Evolutionary conservation across 306 rosid species (phyloP).

Genomic region (Ceratonia siliqua): DNA sequence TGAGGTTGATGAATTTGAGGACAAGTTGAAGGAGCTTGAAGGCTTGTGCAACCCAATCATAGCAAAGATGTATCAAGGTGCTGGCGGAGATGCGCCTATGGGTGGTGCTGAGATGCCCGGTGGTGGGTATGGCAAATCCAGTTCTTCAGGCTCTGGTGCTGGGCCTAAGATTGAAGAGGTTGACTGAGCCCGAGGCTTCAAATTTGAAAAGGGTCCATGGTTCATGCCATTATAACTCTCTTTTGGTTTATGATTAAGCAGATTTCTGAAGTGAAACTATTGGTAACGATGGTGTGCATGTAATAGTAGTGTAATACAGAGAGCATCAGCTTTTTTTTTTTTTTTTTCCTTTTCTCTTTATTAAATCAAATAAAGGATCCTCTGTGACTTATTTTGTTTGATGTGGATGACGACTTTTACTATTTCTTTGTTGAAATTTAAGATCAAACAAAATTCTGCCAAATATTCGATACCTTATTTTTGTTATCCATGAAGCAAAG

Average conservation of each 20-base stretch:
- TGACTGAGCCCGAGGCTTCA: background rate
- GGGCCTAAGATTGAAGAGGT: constrained; percentile 38
- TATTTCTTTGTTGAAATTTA: background rate
- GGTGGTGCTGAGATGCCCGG: constrained; percentile 26
- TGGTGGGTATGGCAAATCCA: background rate
- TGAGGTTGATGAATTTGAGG: constrained; percentile 44
- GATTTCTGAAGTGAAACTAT: background rate
- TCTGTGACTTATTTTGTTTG: background rate
- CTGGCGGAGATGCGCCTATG: background rate
- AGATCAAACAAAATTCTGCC: background rate
- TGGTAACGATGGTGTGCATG: background rate
- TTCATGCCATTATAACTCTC: background rate
- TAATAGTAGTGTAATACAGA: background rate
- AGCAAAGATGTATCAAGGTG: constrained; percentile 25
- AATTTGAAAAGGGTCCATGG: background rate
- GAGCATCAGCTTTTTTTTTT: background rate
- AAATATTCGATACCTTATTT: background rate
- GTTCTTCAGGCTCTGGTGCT: background rate
- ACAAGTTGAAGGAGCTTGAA: constrained; percentile 40
- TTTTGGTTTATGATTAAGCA: background rate
- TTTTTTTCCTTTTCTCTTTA: background rate
- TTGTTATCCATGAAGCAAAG: background rate
- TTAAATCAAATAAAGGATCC: background rate
- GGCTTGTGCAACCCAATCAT: background rate
- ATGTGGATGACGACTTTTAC: background rate